phyloP scores from a whole-genome alignment of 192 early-diverging fungal genomes.

The Coemansia sp. region DNA sequence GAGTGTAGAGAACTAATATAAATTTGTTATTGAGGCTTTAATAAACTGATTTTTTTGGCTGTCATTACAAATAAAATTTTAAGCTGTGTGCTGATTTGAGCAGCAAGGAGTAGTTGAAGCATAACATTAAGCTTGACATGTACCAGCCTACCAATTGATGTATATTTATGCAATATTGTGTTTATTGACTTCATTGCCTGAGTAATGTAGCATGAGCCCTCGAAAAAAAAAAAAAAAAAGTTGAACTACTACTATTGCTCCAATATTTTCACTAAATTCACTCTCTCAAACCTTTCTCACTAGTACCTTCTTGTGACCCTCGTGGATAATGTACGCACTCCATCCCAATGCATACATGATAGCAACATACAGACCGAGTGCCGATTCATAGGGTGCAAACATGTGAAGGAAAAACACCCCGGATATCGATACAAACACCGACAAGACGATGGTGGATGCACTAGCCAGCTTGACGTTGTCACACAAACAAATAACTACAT shows the following conservation, averaged over 20 bases:
- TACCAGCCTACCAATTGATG: too few relatives aligned
- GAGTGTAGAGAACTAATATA: slow-evolving; percentile 3
- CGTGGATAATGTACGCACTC: not conserved
- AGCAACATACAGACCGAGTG: not conserved
- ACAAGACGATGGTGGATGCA: not conserved
- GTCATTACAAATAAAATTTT: not conserved
- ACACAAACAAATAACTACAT: not conserved
- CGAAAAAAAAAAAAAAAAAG: not conserved
- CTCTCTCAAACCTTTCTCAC: not conserved
- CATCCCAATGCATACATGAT: slow-evolving; percentile 4
- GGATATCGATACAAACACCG: not conserved
- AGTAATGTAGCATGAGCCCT: too few relatives aligned
- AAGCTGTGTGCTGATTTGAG: not conserved
- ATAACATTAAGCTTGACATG: too few relatives aligned
- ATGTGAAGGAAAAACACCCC: not conserved
- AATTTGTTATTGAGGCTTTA: not conserved
- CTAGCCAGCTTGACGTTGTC: not conserved
- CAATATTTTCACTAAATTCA: not conserved
- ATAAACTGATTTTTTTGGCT: not conserved
- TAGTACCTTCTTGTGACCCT: not conserved
- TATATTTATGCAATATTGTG: too few relatives aligned
- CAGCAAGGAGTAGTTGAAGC: too few relatives aligned
- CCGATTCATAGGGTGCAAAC: not conserved
- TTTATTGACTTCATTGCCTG: too few relatives aligned
- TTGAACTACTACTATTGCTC: not conserved